Base-by-base conservation (phyloP, 176 grass and related monocot genomes). In the Tillandsia fasciculata region DNA sequence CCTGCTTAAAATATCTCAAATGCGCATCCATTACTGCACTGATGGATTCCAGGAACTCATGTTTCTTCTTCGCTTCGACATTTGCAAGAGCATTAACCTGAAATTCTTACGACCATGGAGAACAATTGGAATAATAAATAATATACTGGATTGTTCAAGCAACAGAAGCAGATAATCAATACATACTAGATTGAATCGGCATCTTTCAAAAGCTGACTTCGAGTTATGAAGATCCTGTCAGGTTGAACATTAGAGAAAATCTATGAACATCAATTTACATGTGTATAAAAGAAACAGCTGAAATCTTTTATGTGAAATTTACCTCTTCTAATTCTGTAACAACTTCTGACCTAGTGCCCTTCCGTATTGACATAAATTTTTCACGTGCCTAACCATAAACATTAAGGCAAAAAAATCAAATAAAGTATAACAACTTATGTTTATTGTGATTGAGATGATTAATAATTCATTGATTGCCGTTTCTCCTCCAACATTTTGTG, bases 1-100 rank as follows among this genome's bases (percentile, higher is more conserved):
- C 93, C 87, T 92, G 88, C 72, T 96, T 96, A 85, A 96, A 96
- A 81, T 96, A 96, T 89, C 93, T 84, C 86, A 92, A 82, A 96
- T 96, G 88, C 11, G 93, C 93, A 89, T 96, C 88, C 93, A 96
- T 92, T 76, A 96, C 88, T 42, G 93, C 93, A 81, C 88, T 96
- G 74, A 96, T 91, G 68, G 88, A 92, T 84, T 96, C 93, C 75
- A 96, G 81, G 70, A 96, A 96, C 65, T 96, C 93, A 29, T 83
- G 92, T 72, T 96, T 96, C 79, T 96, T 96, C 81, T 92, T 96
- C 56, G 93, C 83, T 78, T 96, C 93, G 78, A 92, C 70, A 76
- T 81, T 96, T 71, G 93, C 76, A 68, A 96, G 83, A 66, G 83
- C 76, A 5, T 88, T 85, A 71, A 96, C 93, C 93, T 96, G 87